Base-by-base conservation (phyloP, 306 rosid genomes). In the Astragalus glycyphyllos region DNA sequence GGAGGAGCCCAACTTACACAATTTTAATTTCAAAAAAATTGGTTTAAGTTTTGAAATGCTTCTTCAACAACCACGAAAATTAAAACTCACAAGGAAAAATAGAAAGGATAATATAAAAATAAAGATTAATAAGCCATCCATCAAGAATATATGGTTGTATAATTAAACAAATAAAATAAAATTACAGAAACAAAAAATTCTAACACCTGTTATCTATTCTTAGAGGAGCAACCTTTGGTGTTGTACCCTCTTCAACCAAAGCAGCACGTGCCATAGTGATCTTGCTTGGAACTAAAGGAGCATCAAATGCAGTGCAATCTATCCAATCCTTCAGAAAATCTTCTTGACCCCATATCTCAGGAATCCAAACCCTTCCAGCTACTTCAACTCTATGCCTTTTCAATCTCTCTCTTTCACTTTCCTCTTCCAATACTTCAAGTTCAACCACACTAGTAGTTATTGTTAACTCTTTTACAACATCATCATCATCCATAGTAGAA, bases 291-390 rank as follows among this genome's bases (percentile, higher is more conserved):
- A 83, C 87, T 40, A 94, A 62, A 59, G 87, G 78, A 58, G 94
- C 87, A 71, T 94, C 97, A 77, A 94, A 94, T 11, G 83, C 92
- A 29, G 88, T 57, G 71, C 95, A 94, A 79, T 94, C 94, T 32
- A 86, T 86, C 99, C 96, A 91, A 64, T 89, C 96, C 81, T 87
- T 87, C 74, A 91, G 70, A 0, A 90, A 73, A 20, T 90, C 95
- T 76, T 94, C 98, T 54, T 94, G 97, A 3, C 96, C 98, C 98
- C 98, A 94, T 17, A 77, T 80, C 0, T 94, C 97, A 34, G 98
- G 98, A 58, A 94, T 89, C 98, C 97, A 94, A 1, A 90, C 89
- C 42, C 81, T 80, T 13, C 94, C 97, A 2, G 92, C 89, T 58
- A 90, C 84, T 74, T 90, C 97, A 56, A 79, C 61, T 49, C 92